Conservation (phyloP, 2,329 filamentous ascomycete species). For the Tolypocladium album region DNA sequence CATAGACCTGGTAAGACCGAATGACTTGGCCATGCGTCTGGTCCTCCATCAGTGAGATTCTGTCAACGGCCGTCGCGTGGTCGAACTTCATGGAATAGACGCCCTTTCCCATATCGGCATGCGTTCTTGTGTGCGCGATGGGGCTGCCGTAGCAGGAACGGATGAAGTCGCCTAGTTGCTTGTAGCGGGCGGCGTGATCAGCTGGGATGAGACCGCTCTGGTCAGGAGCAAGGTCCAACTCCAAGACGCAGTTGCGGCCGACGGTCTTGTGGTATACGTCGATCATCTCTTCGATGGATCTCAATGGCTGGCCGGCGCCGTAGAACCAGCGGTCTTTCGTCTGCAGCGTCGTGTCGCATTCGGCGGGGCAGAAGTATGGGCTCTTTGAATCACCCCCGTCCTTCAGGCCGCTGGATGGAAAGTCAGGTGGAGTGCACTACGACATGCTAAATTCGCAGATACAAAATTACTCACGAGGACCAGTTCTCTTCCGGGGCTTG, state of each 20-base stretch:
- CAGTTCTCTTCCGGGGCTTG: slow-evolving; percentile 12
- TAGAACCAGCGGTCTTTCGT: slow-evolving; percentile 13
- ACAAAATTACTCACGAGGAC: slow-evolving; percentile 9
- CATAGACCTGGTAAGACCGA: slow-evolving; percentile 11
- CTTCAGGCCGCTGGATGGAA: slow-evolving; percentile 4
- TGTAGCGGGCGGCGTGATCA: slow-evolving; percentile 11
- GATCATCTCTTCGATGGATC: slow-evolving; percentile 11
- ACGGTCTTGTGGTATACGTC: slow-evolving; percentile 14
- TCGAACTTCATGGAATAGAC: slow-evolving; percentile 5
- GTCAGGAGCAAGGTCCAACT: slow-evolving; percentile 13
- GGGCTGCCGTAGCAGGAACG: slow-evolving; percentile 1
- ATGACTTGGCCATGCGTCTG: slow-evolving; percentile 14
- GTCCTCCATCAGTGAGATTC: slow-evolving; percentile 15
- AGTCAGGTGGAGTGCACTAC: not conserved
- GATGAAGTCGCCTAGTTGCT: slow-evolving; percentile 13
- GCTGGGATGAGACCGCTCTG: slow-evolving; percentile 12
- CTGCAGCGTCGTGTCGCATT: slow-evolving; percentile 14
- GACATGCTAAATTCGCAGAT: no score
- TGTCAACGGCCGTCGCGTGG: slow-evolving; percentile 8
- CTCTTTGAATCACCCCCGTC: slow-evolving; percentile 12
- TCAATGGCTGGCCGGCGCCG: slow-evolving; percentile 9
- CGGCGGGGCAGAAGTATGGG: slow-evolving; percentile 11
- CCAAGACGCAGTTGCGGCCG: slow-evolving; percentile 13
- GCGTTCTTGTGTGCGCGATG: not conserved
- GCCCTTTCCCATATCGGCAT: not conserved